These are phyloP conservation scores for Allantophomopsis cytisporea DNA, from an alignment of 2,329 filamentous ascomycete genomes.

Conservation along the genomic window DNA sequence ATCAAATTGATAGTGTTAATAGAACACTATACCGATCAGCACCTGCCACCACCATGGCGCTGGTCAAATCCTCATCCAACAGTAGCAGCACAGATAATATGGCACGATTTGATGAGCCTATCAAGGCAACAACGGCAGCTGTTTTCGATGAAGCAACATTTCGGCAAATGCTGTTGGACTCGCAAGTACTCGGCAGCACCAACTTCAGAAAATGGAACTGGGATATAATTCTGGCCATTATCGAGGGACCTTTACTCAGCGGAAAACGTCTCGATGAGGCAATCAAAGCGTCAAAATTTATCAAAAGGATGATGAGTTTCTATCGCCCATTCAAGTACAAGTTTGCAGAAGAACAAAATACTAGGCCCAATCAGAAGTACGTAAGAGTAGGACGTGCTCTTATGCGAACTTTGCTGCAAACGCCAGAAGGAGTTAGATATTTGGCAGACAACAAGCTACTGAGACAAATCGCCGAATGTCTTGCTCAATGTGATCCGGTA, in stretches of 20 bases:
- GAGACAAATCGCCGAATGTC: slow-evolving; percentile 85
- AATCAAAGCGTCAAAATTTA: slow-evolving; percentile 87
- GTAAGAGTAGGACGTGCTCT: slow-evolving; percentile 80
- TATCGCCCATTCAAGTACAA: slow-evolving; percentile 95
- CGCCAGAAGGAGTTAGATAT: slow-evolving; percentile 71
- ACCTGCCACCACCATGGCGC: slow-evolving; percentile 22
- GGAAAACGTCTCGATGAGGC: slow-evolving; percentile 89
- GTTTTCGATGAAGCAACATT: slow-evolving; percentile 50
- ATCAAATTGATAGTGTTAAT: slow-evolving; percentile 96
- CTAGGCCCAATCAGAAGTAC: slow-evolving; percentile 87
- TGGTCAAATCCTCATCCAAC: slow-evolving; percentile 11
- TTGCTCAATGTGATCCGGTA: slow-evolving; percentile 88
- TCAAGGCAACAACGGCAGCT: slow-evolving; percentile 32
- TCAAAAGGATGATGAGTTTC: slow-evolving; percentile 88
- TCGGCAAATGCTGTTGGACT: slow-evolving; percentile 56
- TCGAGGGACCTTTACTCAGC: slow-evolving; percentile 84
- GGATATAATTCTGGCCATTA: slow-evolving; percentile 80
- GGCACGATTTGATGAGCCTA: slow-evolving; percentile 39
- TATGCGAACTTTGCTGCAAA: slow-evolving; percentile 76
- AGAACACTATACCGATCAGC: slow-evolving; percentile 77
- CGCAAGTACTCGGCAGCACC: slow-evolving; percentile 74
- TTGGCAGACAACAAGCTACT: slow-evolving; percentile 85
- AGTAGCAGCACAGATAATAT: slow-evolving; percentile 31
- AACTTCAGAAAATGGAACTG: slow-evolving; percentile 97
- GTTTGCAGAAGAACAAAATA: slow-evolving; percentile 82